Evolutionary conservation across 2,329 filamentous ascomycete genomes (phyloP), one percentile per base, ranked within the genome.

Genomic region (Aspergillus neotritici): DNA sequence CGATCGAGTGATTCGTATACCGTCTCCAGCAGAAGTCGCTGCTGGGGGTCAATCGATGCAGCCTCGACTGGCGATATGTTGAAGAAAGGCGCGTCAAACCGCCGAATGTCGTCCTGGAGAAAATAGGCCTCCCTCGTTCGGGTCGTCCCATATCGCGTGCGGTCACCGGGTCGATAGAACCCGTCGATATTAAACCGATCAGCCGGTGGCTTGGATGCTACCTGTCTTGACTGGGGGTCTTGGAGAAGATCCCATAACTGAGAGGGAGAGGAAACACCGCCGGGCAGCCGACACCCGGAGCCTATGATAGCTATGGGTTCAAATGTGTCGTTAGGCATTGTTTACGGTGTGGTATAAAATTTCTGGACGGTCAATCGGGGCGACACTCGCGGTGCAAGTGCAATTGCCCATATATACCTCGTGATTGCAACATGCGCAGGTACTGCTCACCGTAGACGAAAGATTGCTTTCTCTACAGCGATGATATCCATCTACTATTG

Each of bases 31-130:
- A 44, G 36, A n/a, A 44, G 21, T 5, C 41, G 41, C 17, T 43
- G 41, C 34, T 43, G 41, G n/a, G 41, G 41, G 16, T 43, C 41
- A 16, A 43, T 40, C 11, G 41, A 29, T 9, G 15, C 35, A n/a
- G 31, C 41, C 14, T 43, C 41, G 4, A 10, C 16, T 11, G 41
- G 30, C 4, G 28, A 21, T 4, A 43, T 38, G 15, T 43, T 37
- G 31, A 43, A 43, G 29, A 43, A 43, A 4, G 29, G 8, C 3
- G 41, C 41, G 12, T 43, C 41, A 31, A 43, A 43, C 11, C 16
- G 10, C 9, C 31, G 17, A 25, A 36, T 16, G 36, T 41, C 16
- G 16, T 41, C 39, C 4, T 41, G 31, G 5, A 41, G 39, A 14
- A 34, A 36, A 15, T 41, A 41, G 16, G 25, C n/a, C n/a, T n/a